Conservation (phyloP, 164 flowering plant species). For the Magnolia sinica region DNA sequence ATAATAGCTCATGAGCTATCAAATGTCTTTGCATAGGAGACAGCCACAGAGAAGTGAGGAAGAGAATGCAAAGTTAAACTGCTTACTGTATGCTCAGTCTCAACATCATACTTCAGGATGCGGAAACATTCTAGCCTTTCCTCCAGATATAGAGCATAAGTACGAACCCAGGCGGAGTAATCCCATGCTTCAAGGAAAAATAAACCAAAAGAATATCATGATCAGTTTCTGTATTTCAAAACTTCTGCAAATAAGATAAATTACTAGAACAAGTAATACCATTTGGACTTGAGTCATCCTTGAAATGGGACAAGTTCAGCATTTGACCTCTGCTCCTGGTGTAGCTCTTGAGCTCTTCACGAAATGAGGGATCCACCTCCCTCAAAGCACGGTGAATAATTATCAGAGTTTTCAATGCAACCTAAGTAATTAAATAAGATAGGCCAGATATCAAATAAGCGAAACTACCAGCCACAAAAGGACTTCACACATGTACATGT, state of each 20-base stretch:
- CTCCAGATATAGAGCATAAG: conserved; percentile 52
- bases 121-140: conserved; percentile 53
- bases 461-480: background rate
- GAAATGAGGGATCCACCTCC: conserved; percentile 51
- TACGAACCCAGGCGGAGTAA: conserved; percentile 60
- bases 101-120: conserved; percentile 49
- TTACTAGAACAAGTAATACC: conserved; percentile 32
- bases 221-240: conserved; percentile 10
- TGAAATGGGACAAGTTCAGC: conserved; percentile 50
- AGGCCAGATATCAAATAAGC: background rate
- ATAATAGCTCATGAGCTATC: background rate
- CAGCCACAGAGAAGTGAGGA: background rate
- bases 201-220: background rate
- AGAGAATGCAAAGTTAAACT: background rate
- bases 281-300: conserved; percentile 51
- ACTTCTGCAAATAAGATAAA: background rate
- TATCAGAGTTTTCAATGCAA: conserved; percentile 59
- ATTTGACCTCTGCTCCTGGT: conserved; percentile 31
- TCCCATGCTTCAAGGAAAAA: conserved; percentile 44
- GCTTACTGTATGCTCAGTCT: conserved; percentile 38
- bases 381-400: conserved; percentile 56
- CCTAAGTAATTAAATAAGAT: conserved; percentile 27
- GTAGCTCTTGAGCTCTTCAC: conserved; percentile 38
- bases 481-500: background rate
- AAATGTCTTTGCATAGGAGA: background rate